Percentiles rank a stretch among this genome's conserved stretches.
phyloP scores from a whole-genome alignment of 148 eudicot species.

The Diospyros kaki region DNA sequence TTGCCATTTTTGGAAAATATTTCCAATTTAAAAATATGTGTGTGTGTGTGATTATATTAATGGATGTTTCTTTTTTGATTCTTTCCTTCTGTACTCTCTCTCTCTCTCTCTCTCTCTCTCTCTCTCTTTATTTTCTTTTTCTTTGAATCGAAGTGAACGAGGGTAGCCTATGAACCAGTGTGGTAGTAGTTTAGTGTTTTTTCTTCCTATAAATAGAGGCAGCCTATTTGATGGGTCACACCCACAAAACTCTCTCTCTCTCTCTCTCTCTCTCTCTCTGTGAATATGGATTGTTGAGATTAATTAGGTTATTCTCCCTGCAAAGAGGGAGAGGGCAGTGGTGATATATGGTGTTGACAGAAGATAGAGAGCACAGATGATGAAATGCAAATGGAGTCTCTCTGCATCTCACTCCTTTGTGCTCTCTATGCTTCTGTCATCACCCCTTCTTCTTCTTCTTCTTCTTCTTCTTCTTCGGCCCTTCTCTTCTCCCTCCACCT shows the following conservation, averaged over 20 bases:
- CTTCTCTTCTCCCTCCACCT: too few relatives aligned
- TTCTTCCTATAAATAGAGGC: slow-evolving; percentile 6
- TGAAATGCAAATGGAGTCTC: background rate
- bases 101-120: too few relatives aligned
- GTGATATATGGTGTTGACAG: slow-evolving; percentile 7
- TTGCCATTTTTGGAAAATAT: too few relatives aligned
- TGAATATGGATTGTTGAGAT: background rate
- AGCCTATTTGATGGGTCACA: background rate
- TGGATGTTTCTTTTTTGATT: too few relatives aligned
- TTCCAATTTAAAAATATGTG: too few relatives aligned
- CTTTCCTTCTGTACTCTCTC: too few relatives aligned
- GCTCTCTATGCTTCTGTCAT: slow-evolving; percentile 14
- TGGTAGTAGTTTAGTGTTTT: too few relatives aligned
- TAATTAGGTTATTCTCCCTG: background rate
- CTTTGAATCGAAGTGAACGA: too few relatives aligned
- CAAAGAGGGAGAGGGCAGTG: background rate
- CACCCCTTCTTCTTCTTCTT: background rate
- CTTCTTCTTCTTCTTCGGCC: background rate
- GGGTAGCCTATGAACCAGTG: too few relatives aligned
- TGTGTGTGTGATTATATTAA: too few relatives aligned
- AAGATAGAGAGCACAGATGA: slow-evolving; percentile 16
- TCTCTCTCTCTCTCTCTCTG: background rate
- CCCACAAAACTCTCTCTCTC: background rate
- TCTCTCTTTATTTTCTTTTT: too few relatives aligned
- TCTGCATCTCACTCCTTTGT: slow-evolving; percentile 10